Conservation (phyloP, 225 moss, liverwort and hornwort genomes). For the Antitrichia curtipendula region DNA sequence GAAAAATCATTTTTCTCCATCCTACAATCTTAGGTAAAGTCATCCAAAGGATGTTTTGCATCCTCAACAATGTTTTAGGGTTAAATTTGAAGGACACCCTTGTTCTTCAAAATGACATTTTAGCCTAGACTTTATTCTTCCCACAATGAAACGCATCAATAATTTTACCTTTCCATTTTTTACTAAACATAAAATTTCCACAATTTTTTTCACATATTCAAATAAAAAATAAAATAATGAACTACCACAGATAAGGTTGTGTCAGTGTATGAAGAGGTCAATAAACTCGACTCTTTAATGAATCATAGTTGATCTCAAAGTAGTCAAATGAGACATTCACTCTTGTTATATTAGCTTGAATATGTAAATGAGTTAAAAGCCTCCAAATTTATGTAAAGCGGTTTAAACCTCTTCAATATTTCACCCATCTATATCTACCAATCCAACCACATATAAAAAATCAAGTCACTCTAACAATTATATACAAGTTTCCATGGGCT, state of each 20-base stretch:
- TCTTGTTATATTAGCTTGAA: not conserved
- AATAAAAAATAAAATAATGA: not conserved
- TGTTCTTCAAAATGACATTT: not conserved
- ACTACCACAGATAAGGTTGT: not conserved
- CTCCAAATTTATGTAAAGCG: not conserved
- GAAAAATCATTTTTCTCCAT: not conserved
- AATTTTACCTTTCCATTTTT: not conserved
- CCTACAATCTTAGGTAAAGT: not conserved
- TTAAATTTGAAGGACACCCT: not conserved
- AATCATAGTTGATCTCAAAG: not conserved
- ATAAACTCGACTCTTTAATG: not conserved
- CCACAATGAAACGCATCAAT: not conserved
- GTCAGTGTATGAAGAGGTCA: not conserved
- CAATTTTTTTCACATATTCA: not conserved
- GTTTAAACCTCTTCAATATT: not conserved
- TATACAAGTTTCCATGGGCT: not conserved
- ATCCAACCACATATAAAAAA: not conserved
- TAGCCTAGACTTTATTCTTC: not conserved
- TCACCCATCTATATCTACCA: not conserved
- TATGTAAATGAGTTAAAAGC: not conserved
- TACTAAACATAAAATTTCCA: not conserved
- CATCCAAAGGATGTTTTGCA: not conserved
- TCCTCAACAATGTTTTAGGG: fast-evolving
- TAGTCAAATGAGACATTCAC: not conserved
- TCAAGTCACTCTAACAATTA: not conserved